Evolutionary conservation across 192 early-diverging fungal species (phyloP).

Genomic region (Coemansia sp.): DNA sequence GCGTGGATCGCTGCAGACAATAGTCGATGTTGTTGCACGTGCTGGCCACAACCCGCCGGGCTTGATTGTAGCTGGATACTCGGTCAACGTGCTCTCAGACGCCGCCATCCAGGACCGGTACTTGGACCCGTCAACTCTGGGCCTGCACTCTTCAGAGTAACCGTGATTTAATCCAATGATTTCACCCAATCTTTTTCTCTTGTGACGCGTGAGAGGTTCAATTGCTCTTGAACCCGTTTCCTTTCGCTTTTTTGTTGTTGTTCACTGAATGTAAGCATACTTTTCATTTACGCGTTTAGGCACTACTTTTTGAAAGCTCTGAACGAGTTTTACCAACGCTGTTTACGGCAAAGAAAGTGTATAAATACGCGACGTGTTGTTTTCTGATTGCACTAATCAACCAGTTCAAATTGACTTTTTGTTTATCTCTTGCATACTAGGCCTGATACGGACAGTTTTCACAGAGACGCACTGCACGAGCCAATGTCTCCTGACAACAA

Average conservation of each 20-base stretch:
- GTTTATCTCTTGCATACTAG: neutral
- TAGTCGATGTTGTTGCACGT: constrained; percentile 64
- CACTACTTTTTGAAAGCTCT: too few species aligned
- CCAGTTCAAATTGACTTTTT: neutral
- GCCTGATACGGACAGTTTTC: neutral
- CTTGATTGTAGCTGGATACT: constrained; percentile 76
- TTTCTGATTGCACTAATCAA: neutral
- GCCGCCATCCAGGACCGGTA: constrained; percentile 47
- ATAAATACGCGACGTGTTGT: neutral
- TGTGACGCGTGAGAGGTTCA: neutral
- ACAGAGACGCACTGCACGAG: neutral
- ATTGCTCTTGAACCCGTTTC: neutral
- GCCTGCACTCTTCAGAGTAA: constrained; percentile 46
- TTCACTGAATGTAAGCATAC: constrained; percentile 1
- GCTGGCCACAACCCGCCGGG: constrained; percentile 71
- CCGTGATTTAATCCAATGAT: constrained; percentile 4
- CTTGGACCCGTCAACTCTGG: constrained; percentile 35
- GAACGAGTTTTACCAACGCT: too few species aligned
- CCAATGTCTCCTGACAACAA: neutral
- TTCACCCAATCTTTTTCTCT: neutral
- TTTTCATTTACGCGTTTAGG: neutral
- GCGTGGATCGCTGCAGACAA: constrained; percentile 61
- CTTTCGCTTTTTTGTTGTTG: constrained; percentile 2
- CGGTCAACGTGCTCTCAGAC: constrained; percentile 57
- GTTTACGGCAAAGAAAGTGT: too few species aligned